phyloP scores from a whole-genome alignment of 2,329 filamentous ascomycete species.

The Xylaria sp. region DNA sequence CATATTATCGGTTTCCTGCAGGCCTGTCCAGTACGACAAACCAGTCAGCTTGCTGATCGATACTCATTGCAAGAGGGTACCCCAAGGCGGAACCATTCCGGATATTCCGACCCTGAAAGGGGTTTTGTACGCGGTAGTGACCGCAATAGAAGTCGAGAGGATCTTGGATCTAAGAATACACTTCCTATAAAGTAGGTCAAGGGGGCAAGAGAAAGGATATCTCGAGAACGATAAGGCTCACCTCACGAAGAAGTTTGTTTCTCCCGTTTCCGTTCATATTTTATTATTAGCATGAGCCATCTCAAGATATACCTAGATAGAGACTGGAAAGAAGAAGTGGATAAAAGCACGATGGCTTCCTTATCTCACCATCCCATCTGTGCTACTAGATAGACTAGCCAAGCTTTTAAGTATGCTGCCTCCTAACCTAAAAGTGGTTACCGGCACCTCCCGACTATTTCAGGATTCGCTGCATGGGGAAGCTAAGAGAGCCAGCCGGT shows the following conservation, averaged over 20 bases:
- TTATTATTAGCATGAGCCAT: neutral
- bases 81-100: neutral
- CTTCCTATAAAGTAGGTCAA: neutral
- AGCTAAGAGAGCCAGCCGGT: slow-evolving; percentile 10
- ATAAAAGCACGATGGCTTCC: slow-evolving; percentile 4
- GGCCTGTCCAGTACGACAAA: neutral
- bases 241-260: neutral
- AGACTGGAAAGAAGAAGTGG: neutral
- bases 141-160: neutral
- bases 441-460: slow-evolving; percentile 4
- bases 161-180: neutral
- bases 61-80: neutral
- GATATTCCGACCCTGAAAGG: neutral
- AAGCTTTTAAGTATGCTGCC: slow-evolving; percentile 27
- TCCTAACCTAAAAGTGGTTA: neutral
- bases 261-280: slow-evolving; percentile 9
- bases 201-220: neutral
- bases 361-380: slow-evolving; percentile 16
- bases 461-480: slow-evolving; percentile 11
- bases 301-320: neutral
- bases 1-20: neutral
- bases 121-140: neutral
- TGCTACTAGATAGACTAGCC: slow-evolving; percentile 5
- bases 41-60: neutral
- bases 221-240: neutral